Conservation (phyloP, 2,329 filamentous ascomycete species). For the Aureobasidium pullulans region DNA sequence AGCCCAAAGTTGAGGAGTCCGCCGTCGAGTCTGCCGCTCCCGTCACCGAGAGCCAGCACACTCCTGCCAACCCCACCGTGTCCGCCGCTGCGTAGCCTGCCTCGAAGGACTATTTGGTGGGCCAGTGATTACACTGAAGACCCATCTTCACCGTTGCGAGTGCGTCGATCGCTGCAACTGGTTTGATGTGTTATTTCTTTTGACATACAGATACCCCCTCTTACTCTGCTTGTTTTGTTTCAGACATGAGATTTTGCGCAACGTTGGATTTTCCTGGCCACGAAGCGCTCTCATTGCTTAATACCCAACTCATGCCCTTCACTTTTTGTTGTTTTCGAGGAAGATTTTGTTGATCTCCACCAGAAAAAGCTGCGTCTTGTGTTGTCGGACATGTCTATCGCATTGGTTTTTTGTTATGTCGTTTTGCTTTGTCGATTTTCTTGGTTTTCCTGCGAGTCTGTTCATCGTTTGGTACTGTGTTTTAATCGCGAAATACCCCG, state of each 20-base stretch:
- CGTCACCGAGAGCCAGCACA: constrained; percentile 20
- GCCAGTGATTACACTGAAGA: constrained; percentile 10
- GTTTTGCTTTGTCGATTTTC: constrained; percentile 15
- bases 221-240: constrained; percentile 11
- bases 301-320: constrained; percentile 19
- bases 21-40: constrained; percentile 23
- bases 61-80: constrained; percentile 22
- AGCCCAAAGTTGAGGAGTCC: constrained; percentile 18
- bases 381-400: constrained; percentile 6
- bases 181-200: constrained; percentile 14
- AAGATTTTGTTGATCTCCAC: neutral
- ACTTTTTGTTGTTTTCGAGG: neutral
- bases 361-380: constrained; percentile 9
- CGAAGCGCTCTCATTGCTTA: constrained; percentile 17
- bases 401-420: constrained; percentile 11
- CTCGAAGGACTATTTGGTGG: constrained; percentile 16
- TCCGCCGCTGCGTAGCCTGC: constrained; percentile 26
- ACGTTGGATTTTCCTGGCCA: constrained; percentile 10
- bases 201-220: constrained; percentile 16
- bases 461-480: constrained; percentile 8
- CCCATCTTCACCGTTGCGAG: constrained; percentile 6
- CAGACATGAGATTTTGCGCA: neutral
- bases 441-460: constrained; percentile 14
- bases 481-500: constrained; percentile 17
- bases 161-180: constrained; percentile 17